phyloP scores from a whole-genome alignment of 75 land plant species.

The Cryptomeria japonica region DNA sequence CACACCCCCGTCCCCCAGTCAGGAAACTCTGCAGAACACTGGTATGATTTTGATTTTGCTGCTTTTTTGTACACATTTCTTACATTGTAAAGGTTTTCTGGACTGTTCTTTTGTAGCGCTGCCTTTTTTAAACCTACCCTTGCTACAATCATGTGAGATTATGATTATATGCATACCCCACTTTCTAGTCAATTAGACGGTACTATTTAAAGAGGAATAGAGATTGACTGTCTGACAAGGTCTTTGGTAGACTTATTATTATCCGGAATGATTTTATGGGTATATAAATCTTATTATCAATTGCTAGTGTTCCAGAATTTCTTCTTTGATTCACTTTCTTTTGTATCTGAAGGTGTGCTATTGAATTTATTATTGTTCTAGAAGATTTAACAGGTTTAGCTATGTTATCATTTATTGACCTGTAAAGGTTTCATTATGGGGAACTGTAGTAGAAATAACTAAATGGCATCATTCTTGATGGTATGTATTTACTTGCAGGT shows the following conservation, averaged over 20 bases:
- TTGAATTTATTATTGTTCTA: not conserved
- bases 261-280: not conserved
- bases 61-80: not conserved
- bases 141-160: not conserved
- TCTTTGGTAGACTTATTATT: not conserved
- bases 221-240: not conserved
- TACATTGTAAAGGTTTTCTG: not conserved
- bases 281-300: not conserved
- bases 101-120: not conserved
- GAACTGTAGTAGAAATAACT: not conserved
- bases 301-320: not conserved
- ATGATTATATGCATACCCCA: not conserved
- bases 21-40: too few relatives aligned
- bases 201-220: not conserved
- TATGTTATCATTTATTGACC: not conserved
- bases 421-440: not conserved
- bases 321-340: not conserved
- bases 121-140: too few relatives aligned
- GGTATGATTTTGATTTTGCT: too few relatives aligned
- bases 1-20: too few relatives aligned
- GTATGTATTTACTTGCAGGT: slow-evolving; percentile 36
- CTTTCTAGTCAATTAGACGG: not conserved
- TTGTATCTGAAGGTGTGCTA: not conserved
- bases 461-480: not conserved
- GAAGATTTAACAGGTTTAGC: not conserved